These are phyloP conservation scores for Sugiyamaella neomexicana DNA, from an alignment of 1,139 yeast genomes.

Conservation along the genomic window DNA sequence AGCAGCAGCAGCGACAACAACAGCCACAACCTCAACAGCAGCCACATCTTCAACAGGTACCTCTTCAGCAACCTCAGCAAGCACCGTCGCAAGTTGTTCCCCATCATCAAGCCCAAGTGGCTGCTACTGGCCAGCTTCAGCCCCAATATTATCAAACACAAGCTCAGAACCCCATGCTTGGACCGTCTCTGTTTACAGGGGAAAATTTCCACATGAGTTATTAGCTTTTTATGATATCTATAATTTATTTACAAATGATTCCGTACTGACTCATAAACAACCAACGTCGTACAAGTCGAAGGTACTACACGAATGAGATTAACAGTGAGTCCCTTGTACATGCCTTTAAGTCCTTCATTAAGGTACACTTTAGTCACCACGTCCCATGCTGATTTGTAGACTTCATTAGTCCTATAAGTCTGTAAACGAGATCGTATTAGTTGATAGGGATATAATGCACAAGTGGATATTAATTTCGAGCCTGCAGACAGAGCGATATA, in stretches of 20 bases:
- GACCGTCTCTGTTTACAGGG: constrained; percentile 25
- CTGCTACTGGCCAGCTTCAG: constrained; percentile 14
- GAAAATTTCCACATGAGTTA: constrained; percentile 30
- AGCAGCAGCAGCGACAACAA: constrained; percentile 3
- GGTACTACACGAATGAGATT: constrained; percentile 82
- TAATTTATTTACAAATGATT: constrained; percentile 1
- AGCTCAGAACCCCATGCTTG: constrained; percentile 23
- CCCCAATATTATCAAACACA: constrained; percentile 18
- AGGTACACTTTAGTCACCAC: constrained; percentile 42
- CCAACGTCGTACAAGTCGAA: constrained; percentile 78
- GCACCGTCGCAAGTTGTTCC: constrained; percentile 13
- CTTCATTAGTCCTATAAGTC: constrained; percentile 35
- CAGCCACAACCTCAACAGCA: neutral
- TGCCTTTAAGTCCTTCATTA: constrained; percentile 56
- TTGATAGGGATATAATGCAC: constrained; percentile 80
- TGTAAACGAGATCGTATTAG: constrained; percentile 79
- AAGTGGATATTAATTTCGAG: constrained; percentile 68
- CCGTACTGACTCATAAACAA: constrained; percentile 62
- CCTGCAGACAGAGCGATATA: constrained; percentile 64
- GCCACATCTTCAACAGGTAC: constrained; percentile 6
- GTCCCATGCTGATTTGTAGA: constrained; percentile 34
- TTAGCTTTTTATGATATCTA: constrained; percentile 14
- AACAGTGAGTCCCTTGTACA: constrained; percentile 81
- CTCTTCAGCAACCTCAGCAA: constrained; percentile 9
- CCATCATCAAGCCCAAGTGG: constrained; percentile 1